phyloP scores from a whole-genome alignment of 2,329 filamentous ascomycete genomes.

The Colletotrichum chlorophyti region DNA sequence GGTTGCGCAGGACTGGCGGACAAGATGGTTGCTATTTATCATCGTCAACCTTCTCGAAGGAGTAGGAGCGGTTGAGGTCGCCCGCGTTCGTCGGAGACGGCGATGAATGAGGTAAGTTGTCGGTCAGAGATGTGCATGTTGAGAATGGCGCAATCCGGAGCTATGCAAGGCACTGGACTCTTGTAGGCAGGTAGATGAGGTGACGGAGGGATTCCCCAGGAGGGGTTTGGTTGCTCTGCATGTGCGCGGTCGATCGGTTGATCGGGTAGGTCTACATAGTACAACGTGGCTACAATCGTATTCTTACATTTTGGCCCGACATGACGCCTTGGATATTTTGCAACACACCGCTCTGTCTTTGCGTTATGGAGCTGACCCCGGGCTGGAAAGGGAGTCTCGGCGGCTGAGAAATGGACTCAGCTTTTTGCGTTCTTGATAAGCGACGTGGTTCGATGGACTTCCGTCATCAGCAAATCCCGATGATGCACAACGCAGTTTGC shows the following conservation, averaged over 20 bases:
- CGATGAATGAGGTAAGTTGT: not conserved
- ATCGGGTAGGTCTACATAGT: conserved; percentile 8
- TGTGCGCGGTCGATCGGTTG: conserved; percentile 13
- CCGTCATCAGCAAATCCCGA: conserved; percentile 26
- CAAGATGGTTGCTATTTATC: not conserved
- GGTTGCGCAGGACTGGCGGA: not conserved
- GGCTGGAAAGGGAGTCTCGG: no score
- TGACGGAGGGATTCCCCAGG: not conserved
- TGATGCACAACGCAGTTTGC: conserved; percentile 19
- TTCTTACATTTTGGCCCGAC: conserved; percentile 13
- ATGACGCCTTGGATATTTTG: conserved; percentile 23
- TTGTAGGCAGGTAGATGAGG: conserved; percentile 20
- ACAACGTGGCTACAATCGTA: not conserved
- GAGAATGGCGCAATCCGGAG: conserved; percentile 23
- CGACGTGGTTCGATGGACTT: conserved; percentile 23
- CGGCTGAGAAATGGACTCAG: conserved; percentile 10
- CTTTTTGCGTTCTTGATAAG: no score
- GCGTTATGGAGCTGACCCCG: not conserved
- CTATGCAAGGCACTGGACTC: conserved; percentile 27
- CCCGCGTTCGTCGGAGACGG: not conserved
- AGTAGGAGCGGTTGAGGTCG: no score
- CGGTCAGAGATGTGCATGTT: conserved; percentile 4
- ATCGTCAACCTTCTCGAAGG: not conserved
- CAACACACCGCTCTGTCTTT: conserved; percentile 9
- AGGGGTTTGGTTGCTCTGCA: not conserved